Evolutionary conservation across 306 rosid genomes (phyloP).

Genomic region (Rosa rugosa): DNA sequence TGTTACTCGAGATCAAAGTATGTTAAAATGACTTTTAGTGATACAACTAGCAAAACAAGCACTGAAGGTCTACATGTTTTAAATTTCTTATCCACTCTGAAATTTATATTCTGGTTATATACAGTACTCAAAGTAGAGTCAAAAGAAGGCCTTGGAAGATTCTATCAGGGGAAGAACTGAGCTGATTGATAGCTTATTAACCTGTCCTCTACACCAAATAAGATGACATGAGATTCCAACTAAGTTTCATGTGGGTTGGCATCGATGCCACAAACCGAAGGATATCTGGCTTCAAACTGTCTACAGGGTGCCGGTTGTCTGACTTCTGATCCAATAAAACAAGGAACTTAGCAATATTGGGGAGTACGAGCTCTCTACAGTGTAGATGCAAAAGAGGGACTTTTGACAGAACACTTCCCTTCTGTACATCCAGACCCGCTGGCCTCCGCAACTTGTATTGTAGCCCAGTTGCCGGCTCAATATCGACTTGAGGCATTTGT

Average conservation of each 20-base stretch:
- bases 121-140: background rate
- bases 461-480: conserved; percentile 67
- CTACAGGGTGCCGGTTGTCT: conserved; percentile 34
- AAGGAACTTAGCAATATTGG: conserved; percentile 75
- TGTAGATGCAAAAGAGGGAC: conserved; percentile 90
- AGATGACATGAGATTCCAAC: conserved; percentile 98
- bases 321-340: conserved; percentile 40
- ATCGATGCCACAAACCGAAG: conserved; percentile 81
- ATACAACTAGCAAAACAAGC: background rate
- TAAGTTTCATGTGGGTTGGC: conserved; percentile 94
- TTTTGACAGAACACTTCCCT: conserved; percentile 92
- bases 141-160: background rate
- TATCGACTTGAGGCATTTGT: conserved; percentile 71
- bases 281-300: conserved; percentile 52
- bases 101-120: background rate
- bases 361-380: conserved; percentile 82
- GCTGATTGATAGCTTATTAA: background rate
- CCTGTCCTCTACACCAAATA: conserved; percentile 56
- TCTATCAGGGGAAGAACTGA: background rate
- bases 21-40: background rate
- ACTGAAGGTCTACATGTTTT: background rate
- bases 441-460: conserved; percentile 87
- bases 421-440: conserved; percentile 77
- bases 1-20: background rate
- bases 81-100: background rate